Evolutionary conservation across 2,329 filamentous ascomycete genomes (phyloP).

Genomic region (Trichoderma harzianum): DNA sequence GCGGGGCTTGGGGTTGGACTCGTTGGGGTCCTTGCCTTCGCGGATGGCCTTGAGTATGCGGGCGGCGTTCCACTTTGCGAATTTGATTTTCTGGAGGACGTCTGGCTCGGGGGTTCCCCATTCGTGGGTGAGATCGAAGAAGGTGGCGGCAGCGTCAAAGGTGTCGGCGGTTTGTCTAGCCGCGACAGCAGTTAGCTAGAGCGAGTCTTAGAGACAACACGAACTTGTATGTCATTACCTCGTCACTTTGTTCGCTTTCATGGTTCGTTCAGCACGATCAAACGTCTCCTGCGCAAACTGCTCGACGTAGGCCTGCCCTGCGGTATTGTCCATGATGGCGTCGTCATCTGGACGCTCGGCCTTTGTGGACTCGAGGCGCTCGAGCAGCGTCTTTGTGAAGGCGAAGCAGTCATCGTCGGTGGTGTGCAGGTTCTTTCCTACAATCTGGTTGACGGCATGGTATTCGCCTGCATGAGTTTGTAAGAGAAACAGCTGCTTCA

Average conservation of each 20-base stretch:
- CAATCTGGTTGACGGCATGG: slow-evolving; percentile 89
- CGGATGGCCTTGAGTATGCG: slow-evolving; percentile 89
- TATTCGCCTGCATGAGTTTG: slow-evolving; percentile 64
- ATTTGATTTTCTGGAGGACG: slow-evolving; percentile 83
- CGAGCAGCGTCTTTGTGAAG: slow-evolving; percentile 83
- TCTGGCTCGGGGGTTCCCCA: slow-evolving; percentile 77
- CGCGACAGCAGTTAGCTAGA: not conserved
- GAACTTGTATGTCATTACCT: slow-evolving; percentile 46
- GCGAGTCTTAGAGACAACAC: not conserved
- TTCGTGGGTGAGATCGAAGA: slow-evolving; percentile 82
- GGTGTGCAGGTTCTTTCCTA: slow-evolving; percentile 74
- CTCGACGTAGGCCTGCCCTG: slow-evolving; percentile 88
- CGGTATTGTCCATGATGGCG: slow-evolving; percentile 78
- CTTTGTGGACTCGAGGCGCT: slow-evolving; percentile 69
- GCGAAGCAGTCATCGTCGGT: slow-evolving; percentile 71
- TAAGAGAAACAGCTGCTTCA: not conserved
- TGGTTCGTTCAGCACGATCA: slow-evolving; percentile 74
- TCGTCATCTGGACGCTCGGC: slow-evolving; percentile 71
- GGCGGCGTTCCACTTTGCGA: slow-evolving; percentile 91
- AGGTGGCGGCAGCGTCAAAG: slow-evolving; percentile 87
- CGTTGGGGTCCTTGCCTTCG: slow-evolving; percentile 87
- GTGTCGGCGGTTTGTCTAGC: slow-evolving; percentile 85
- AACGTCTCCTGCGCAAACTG: slow-evolving; percentile 91
- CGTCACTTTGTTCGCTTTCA: slow-evolving; percentile 79
- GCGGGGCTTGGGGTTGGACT: slow-evolving; percentile 72